Evolutionary conservation across 2,329 filamentous ascomycete species (phyloP).

Genomic region (Zasmidium cellare): DNA sequence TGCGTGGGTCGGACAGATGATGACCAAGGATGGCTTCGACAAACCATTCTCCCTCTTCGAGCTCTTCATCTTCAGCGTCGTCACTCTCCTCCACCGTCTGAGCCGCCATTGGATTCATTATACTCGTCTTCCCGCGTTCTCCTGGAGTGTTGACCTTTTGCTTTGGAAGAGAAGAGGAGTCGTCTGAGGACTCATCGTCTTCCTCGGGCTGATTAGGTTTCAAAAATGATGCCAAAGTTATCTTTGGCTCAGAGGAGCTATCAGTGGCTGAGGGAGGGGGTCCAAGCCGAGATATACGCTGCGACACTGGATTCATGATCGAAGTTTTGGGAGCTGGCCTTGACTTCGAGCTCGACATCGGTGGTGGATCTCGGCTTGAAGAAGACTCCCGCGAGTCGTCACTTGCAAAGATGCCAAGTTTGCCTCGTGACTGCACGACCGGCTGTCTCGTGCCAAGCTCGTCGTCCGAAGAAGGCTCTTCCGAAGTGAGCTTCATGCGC

Average conservation of each 20-base stretch:
- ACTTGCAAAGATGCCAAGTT: too few relatives aligned
- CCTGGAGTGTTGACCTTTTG: neutral
- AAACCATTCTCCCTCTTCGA: slow-evolving; percentile 26
- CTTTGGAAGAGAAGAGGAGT: neutral
- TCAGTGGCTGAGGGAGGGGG: slow-evolving; percentile 6
- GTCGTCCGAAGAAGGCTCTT: slow-evolving; percentile 17
- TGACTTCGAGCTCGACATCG: neutral
- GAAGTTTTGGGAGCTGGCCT: slow-evolving; percentile 6
- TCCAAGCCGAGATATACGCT: neutral
- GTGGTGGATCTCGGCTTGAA: too few relatives aligned
- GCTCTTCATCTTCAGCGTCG: slow-evolving; percentile 9
- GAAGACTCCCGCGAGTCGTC: too few relatives aligned
- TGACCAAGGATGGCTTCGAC: slow-evolving; percentile 34
- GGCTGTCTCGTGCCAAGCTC: neutral
- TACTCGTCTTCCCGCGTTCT: slow-evolving; percentile 17
- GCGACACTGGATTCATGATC: slow-evolving; percentile 9
- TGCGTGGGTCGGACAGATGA: slow-evolving; percentile 30
- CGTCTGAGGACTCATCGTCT: neutral
- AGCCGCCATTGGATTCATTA: slow-evolving; percentile 20
- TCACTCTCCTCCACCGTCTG: slow-evolving; percentile 1
- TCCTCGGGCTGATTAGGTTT: neutral
- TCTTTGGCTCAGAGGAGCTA: slow-evolving; percentile 12
- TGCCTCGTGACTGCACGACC: too few relatives aligned
- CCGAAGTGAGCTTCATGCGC: slow-evolving; percentile 20
- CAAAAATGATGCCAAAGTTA: slow-evolving; percentile 18